Conservation (phyloP, 2,329 filamentous ascomycete genomes). For the Aspergillus glaucus region DNA sequence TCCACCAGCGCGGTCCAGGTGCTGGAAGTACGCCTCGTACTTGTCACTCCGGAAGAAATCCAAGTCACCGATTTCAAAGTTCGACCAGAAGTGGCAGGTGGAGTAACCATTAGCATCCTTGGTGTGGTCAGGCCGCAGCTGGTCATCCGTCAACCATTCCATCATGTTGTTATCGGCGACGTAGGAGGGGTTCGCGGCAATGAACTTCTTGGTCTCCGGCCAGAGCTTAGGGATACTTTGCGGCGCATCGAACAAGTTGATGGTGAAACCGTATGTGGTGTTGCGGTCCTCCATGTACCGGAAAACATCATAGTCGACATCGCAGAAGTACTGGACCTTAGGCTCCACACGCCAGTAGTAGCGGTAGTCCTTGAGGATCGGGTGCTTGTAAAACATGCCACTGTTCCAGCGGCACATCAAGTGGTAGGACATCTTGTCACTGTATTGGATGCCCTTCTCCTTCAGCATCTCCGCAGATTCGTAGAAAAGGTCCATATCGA, state of each 20-base stretch:
- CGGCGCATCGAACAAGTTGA: conserved; percentile 91
- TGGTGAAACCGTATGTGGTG: conserved; percentile 98
- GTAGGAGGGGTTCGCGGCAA: conserved; percentile 76
- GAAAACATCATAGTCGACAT: conserved; percentile 97
- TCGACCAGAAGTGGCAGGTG: conserved; percentile 98
- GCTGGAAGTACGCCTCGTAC: conserved; percentile 94
- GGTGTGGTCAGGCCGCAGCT: conserved; percentile 72
- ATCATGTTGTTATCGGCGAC: conserved; percentile 78
- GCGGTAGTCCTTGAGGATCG: conserved; percentile 70
- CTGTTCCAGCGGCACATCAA: conserved; percentile 99
- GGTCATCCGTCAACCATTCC: conserved; percentile 76
- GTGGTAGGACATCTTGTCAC: conserved; percentile 82
- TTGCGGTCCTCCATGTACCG: conserved; percentile 97
- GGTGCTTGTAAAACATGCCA: conserved; percentile 95
- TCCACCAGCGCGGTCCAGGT: conserved; percentile 85
- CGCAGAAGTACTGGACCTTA: conserved; percentile 98
- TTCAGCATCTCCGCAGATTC: conserved; percentile 78
- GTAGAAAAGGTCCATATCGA: conserved; percentile 76
- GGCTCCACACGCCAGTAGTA: conserved; percentile 99
- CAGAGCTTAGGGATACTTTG: conserved; percentile 80
- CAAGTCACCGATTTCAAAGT: conserved; percentile 95
- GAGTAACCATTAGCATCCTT: conserved; percentile 83
- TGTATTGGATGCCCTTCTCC: conserved; percentile 85
- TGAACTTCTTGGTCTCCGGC: conserved; percentile 92
- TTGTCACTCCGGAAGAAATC: conserved; percentile 82